A percentile compares a stretch with the other conserved stretches of the same genome.
Conservation (phyloP, 163 green algal genomes). For the Scenedesmus sp. region DNA sequence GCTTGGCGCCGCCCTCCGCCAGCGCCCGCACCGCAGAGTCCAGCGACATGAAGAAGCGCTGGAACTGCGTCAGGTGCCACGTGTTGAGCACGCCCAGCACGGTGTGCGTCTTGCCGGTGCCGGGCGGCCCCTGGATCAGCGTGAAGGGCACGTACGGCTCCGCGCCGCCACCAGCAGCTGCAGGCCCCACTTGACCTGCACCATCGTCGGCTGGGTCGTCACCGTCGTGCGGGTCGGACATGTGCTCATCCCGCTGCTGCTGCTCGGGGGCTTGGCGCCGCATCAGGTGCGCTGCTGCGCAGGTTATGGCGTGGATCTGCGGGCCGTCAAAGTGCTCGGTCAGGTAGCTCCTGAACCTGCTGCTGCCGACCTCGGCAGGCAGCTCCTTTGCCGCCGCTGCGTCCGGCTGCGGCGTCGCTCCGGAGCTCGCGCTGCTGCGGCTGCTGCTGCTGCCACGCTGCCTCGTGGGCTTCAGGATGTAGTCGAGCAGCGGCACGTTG, state of each 20-base stretch:
- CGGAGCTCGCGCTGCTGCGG: neutral
- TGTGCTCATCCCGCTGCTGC: neutral
- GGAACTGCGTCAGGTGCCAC: constrained; percentile 91
- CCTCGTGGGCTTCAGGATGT: constrained; percentile 45
- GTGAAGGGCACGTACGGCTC: constrained; percentile 29
- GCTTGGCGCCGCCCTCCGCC: neutral
- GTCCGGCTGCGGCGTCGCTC: neutral
- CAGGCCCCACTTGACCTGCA: neutral
- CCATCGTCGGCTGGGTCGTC: neutral
- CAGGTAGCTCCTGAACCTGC: constrained; percentile 33
- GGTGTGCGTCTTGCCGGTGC: constrained; percentile 98
- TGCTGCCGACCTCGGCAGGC: constrained; percentile 27
- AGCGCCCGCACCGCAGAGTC: constrained; percentile 28
- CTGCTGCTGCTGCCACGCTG: constrained; percentile 23
- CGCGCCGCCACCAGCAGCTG: neutral
- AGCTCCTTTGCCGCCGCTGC: constrained; percentile 21
- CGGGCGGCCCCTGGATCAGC: constrained; percentile 87
- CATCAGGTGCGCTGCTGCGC: constrained; percentile 44
- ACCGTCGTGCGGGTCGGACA: neutral
- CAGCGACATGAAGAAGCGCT: constrained; percentile 80
- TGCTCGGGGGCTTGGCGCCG: neutral
- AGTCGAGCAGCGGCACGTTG: constrained; percentile 43
- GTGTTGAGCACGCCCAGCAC: constrained; percentile 95
- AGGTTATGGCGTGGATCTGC: constrained; percentile 51
- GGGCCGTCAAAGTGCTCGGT: constrained; percentile 44